Evolutionary conservation across 257 asterid species (phyloP).

Genomic region (Haberlea rhodopensis): DNA sequence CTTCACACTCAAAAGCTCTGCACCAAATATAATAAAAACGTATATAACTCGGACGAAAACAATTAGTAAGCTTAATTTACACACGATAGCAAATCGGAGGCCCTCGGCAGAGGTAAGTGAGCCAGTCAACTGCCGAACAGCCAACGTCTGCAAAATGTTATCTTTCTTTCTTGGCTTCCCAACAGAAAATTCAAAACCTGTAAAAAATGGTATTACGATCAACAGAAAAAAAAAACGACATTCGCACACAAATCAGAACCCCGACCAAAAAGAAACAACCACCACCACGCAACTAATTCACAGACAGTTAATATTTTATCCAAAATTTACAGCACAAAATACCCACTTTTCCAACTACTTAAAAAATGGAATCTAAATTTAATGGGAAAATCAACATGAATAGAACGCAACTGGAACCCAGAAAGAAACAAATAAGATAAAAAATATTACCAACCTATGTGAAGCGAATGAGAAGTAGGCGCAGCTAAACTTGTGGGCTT

Average conservation of each 20-base stretch:
- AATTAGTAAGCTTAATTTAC: constrained; percentile 28
- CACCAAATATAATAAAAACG: not conserved
- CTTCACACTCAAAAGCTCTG: not conserved
- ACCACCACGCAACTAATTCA: not conserved
- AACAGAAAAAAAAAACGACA: constrained; percentile 2
- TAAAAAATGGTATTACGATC: not conserved
- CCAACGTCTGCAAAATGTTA: constrained; percentile 37
- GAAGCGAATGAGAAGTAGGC: constrained; percentile 8
- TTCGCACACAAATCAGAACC: not conserved
- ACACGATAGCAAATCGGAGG: constrained; percentile 72
- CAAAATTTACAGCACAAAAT: too few relatives aligned
- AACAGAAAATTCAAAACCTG: constrained; percentile 39
- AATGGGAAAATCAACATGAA: not conserved
- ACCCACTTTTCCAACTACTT: not conserved
- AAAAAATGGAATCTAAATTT: not conserved
- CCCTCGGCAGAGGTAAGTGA: constrained; percentile 64
- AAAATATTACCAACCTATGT: constrained; percentile 1
- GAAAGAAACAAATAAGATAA: not conserved
- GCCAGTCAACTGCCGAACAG: constrained; percentile 71
- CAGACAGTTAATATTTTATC: not conserved
- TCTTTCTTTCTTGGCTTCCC: constrained; percentile 39
- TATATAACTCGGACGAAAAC: too few relatives aligned
- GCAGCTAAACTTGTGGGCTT: constrained; percentile 16
- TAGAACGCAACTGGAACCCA: not conserved
- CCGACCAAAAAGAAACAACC: not conserved